Conservation (phyloP, 2,329 filamentous ascomycete species). For the Talaromyces pinophilus region DNA sequence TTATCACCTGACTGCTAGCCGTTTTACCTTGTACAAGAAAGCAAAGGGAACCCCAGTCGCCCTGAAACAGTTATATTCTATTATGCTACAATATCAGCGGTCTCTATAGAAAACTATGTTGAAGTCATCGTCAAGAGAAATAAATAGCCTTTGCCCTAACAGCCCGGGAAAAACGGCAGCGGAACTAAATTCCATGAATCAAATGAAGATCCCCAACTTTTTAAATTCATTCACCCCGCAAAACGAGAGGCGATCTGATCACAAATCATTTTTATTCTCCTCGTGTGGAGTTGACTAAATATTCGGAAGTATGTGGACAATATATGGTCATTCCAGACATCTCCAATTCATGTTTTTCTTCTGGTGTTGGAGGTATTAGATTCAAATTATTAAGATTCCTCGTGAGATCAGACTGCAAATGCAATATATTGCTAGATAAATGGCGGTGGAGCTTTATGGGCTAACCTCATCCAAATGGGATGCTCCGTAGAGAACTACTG, state of each 20-base stretch:
- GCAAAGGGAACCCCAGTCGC: not conserved
- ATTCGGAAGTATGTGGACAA: not conserved
- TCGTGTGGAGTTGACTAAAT: not conserved
- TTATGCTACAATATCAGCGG: not conserved
- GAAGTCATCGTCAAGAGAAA: not conserved
- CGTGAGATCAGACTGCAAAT: not conserved
- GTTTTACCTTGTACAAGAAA: not conserved
- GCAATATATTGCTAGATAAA: not conserved
- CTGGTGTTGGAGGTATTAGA: not conserved
- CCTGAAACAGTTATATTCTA: not conserved
- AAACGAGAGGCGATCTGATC: not conserved
- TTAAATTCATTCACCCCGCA: not conserved
- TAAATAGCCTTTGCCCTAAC: not conserved
- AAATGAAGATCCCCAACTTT: not conserved
- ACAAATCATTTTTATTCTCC: not conserved
- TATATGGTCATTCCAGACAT: not conserved
- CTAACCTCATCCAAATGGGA: not conserved
- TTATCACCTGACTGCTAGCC: not conserved
- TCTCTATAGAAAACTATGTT: not conserved
- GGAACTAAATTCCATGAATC: not conserved
- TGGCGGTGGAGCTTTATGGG: not conserved
- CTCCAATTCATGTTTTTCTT: not conserved
- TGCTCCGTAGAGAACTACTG: not conserved
- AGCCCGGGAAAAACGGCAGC: not conserved
- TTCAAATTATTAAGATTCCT: not conserved